phyloP scores from a whole-genome alignment of 1,139 yeast genomes.

The Pneumocystis carinii region DNA sequence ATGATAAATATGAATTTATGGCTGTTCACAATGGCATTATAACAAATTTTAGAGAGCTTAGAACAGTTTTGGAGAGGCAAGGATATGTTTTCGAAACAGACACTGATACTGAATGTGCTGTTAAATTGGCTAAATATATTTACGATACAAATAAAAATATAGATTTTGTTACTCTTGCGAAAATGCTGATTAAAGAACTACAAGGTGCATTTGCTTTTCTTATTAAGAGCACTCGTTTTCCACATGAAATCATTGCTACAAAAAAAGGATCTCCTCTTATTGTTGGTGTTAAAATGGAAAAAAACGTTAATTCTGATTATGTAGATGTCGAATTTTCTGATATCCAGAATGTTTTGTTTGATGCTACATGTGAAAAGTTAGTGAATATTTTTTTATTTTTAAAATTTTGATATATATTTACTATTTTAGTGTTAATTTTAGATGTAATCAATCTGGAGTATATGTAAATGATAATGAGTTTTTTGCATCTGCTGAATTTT shows the following conservation, averaged over 20 bases:
- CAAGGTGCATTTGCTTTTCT: slow-evolving; percentile 97
- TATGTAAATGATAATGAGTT: slow-evolving; percentile 80
- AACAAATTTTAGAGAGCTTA: slow-evolving; percentile 83
- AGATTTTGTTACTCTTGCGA: slow-evolving; percentile 85
- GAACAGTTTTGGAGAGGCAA: slow-evolving; percentile 61
- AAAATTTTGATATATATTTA: background rate
- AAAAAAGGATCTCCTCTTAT: slow-evolving; percentile 96
- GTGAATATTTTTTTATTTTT: background rate
- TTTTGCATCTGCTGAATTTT: slow-evolving; percentile 91
- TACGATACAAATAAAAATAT: slow-evolving; percentile 63
- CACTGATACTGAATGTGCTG: slow-evolving; percentile 96
- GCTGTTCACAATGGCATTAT: slow-evolving; percentile 97
- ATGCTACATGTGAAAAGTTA: slow-evolving; percentile 2
- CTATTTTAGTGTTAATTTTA: slow-evolving; percentile 32
- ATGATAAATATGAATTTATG: slow-evolving; percentile 63
- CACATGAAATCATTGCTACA: slow-evolving; percentile 91
- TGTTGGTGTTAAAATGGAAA: slow-evolving; percentile 93
- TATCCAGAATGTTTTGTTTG: slow-evolving; percentile 21
- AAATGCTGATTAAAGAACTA: slow-evolving; percentile 79
- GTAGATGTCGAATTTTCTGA: slow-evolving; percentile 97
- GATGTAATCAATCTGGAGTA: slow-evolving; percentile 87
- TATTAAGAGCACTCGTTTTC: slow-evolving; percentile 82
- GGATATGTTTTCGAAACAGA: slow-evolving; percentile 81
- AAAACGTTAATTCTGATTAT: slow-evolving; percentile 89
- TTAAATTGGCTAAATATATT: slow-evolving; percentile 81